These are phyloP conservation scores for Erysimum pusillum DNA, from an alignment of 441 rosid genomes.

Conservation along the genomic window DNA sequence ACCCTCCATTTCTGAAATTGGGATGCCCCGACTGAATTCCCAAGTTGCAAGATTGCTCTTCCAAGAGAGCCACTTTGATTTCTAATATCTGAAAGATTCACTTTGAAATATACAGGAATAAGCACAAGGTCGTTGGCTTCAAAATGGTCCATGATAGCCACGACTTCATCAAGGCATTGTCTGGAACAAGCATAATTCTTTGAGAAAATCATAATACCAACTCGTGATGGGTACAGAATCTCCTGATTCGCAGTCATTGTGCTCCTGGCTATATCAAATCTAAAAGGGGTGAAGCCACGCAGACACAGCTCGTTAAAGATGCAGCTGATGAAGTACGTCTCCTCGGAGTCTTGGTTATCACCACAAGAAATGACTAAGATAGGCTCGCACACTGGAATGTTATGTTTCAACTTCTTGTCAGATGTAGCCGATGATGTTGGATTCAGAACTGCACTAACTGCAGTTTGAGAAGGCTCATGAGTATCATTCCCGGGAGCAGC, in stretches of 20 bases:
- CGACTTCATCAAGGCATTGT: constrained; percentile 1
- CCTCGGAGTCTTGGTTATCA: constrained; percentile 24
- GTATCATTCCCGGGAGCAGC: not conserved
- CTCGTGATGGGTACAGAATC: not conserved
- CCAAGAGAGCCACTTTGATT: not conserved
- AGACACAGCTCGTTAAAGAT: not conserved
- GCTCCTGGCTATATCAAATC: constrained; percentile 16
- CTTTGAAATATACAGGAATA: constrained; percentile 15
- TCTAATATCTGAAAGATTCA: not conserved
- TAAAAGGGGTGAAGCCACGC: constrained; percentile 15
- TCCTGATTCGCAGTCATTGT: not conserved
- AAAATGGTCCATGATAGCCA: constrained; percentile 15
- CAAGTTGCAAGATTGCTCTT: not conserved
- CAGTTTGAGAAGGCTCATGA: not conserved
- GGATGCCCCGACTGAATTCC: not conserved
- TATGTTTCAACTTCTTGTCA: not conserved
- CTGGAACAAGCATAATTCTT: constrained; percentile 9
- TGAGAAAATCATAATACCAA: constrained; percentile 30
- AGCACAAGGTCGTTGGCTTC: not conserved
- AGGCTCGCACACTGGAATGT: not conserved
- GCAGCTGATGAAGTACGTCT: constrained; percentile 26
- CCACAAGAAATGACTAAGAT: constrained; percentile 16
- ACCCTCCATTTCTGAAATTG: constrained; percentile 21
- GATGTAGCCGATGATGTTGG: not conserved
- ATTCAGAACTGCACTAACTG: not conserved